Evolutionary conservation across 2,329 filamentous ascomycete species (phyloP), one percentile per base, ranked within the genome.

Genomic region (Alternaria sp.): DNA sequence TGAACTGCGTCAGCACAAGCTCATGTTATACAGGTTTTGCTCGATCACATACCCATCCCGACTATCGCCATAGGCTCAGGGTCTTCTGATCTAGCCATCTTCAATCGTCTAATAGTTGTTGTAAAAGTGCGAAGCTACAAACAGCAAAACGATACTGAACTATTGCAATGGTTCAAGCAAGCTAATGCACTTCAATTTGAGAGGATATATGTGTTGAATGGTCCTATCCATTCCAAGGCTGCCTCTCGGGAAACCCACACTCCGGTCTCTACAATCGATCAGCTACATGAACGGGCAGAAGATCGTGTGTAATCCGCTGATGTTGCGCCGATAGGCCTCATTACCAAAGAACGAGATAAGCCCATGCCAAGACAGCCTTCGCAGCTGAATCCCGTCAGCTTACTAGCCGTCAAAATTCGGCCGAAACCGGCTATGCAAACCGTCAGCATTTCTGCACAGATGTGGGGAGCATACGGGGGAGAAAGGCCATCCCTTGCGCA

Each of bases 21-120:
- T 36, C 32, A 36, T n/a, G 15, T 9, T 36, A n/a, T 36, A 36
- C 15, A 36, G 32, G 15, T 36, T 1, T 36, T 36, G 15, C 32
- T n/a, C 15, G 32, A 36, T n/a, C 32, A 36, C 32, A 43, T 57
- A 65, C 63, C 70, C 62, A 74, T 73, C 13, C 73, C 73, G 17
- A 75, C 72, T 47, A 76, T 67, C 13, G 73, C 73, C 2, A 76
- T 66, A 3, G 73, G 70, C 36, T 73, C 75, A 19, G 50, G 50
- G 13, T 36, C 32, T 36, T 36, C 32, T 8, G 32, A 36, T 36
- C 15, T 36, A 15, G n/a, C 50, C 50, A 50, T 50, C 19, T 23
- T 50, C 19, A 50, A 19, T 26, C 15, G 32, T 36, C 32, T 36
- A 36, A 36, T 36, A n/a, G 32, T 36, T 0, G 15, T 36, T 36